Conservation (phyloP, 352 stramenopile species). For the Globisporangium paddicum region DNA sequence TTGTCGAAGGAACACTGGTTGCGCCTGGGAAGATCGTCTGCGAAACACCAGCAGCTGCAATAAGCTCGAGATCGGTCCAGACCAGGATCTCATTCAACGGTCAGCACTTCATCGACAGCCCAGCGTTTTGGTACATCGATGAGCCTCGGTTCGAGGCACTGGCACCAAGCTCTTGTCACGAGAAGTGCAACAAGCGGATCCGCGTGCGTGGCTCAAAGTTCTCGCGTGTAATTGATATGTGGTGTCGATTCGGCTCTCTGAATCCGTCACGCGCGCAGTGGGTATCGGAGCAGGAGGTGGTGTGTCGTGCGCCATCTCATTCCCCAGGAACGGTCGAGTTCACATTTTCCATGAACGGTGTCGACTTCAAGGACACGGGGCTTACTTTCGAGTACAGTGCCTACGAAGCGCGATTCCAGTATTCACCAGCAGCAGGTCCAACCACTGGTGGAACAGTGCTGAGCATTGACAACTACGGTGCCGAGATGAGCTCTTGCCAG, state of each 20-base stretch:
- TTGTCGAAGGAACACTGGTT: conserved; percentile 9
- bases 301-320: conserved; percentile 27
- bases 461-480: conserved; percentile 15
- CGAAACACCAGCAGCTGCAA: conserved; percentile 2
- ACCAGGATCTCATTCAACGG: conserved; percentile 32
- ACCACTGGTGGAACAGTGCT: conserved; percentile 26
- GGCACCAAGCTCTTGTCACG: conserved; percentile 17
- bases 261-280: conserved; percentile 17
- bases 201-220: conserved; percentile 19
- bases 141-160: conserved; percentile 23
- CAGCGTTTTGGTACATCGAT: conserved; percentile 34
- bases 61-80: conserved; percentile 2
- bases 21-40: conserved; percentile 6
- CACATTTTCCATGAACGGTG: conserved; percentile 47
- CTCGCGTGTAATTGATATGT: conserved; percentile 30
- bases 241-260: conserved; percentile 37
- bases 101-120: conserved; percentile 31
- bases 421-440: conserved; percentile 21
- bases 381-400: conserved; percentile 27
- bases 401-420: conserved; percentile 6
- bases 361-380: conserved; percentile 31
- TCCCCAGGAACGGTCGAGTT: conserved; percentile 18
- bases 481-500: conserved; percentile 13
- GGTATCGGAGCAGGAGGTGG: conserved; percentile 19
- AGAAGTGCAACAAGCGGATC: conserved; percentile 15